phyloP scores from a whole-genome alignment of 2,329 filamentous ascomycete genomes.

The Colletotrichum musicola region DNA sequence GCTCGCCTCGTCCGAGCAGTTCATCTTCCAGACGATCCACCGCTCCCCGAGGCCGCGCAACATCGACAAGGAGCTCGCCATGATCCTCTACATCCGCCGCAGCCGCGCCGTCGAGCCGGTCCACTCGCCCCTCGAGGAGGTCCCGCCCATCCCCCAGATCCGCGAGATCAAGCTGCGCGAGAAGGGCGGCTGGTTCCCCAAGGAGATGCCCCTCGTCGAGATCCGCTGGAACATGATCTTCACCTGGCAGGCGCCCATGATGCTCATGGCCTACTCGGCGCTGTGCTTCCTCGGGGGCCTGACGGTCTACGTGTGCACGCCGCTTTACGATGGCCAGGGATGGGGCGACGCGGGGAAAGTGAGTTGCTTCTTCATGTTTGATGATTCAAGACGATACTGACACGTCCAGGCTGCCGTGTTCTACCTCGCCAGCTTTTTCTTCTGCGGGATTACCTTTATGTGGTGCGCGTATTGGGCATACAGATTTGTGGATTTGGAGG shows the following conservation, averaged over 20 bases:
- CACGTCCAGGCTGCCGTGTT: slow-evolving; percentile 39
- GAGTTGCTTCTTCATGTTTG: neutral
- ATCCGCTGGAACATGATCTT: slow-evolving; percentile 48
- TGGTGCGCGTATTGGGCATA: slow-evolving; percentile 48
- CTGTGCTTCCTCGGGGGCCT: slow-evolving; percentile 42
- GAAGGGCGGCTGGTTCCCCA: slow-evolving; percentile 36
- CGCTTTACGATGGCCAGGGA: slow-evolving; percentile 41
- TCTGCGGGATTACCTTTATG: slow-evolving; percentile 39
- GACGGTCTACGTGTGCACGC: slow-evolving; percentile 43
- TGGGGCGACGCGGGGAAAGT: slow-evolving; percentile 41
- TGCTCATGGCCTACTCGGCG: slow-evolving; percentile 45
- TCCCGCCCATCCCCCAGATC: slow-evolving; percentile 37
- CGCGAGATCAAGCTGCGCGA: slow-evolving; percentile 31
- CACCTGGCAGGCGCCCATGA: slow-evolving; percentile 47
- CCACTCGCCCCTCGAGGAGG: slow-evolving; percentile 31
- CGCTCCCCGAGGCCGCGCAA: slow-evolving; percentile 33
- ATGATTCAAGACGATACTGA: slow-evolving; percentile 1
- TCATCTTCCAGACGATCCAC: slow-evolving; percentile 44
- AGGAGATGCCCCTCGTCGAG: slow-evolving; percentile 34
- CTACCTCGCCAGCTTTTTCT: slow-evolving; percentile 41
- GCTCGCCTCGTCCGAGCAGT: slow-evolving; percentile 45
- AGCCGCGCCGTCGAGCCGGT: slow-evolving; percentile 26
- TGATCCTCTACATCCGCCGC: slow-evolving; percentile 39
- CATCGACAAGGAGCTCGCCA: slow-evolving; percentile 38
- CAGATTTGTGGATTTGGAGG: slow-evolving; percentile 42